Base-by-base conservation (phyloP, 2,329 filamentous ascomycete species). In the Cladosporium sp. region DNA sequence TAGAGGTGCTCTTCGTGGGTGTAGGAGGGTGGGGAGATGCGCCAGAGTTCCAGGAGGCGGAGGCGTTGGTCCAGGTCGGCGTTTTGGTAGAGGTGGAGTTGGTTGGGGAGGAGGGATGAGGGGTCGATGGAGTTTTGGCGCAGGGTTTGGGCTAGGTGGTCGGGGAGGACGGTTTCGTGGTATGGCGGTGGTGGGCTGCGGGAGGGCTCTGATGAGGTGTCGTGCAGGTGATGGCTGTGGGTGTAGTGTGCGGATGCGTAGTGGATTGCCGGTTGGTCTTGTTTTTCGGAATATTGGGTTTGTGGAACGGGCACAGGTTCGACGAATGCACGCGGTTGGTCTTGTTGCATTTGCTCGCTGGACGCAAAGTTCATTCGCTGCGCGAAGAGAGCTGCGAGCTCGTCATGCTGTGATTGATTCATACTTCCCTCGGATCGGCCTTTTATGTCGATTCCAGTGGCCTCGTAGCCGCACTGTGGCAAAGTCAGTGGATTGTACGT, bases 221-320 rank as follows among this genome's bases (percentile, higher is more conserved):
- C 72, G 16, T 70, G 68, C 54, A 84, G 64, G 65, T 94, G 88
- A 38, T 43, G 40, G 39, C 39, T 89, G 64, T 91, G 88, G 56
- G 85, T 85, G 67, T 95, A 95, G 67, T 95, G 89, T 62, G 88
- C 84, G 8, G 87, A 86, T 20, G 87, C 81, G 71, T 93, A 94
- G 55, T 79, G 75, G 55, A 88, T 84, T 18, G 76, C 71, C 48
- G 75, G 66, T 38, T 66, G 57, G 2, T 48, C 36, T 32, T 40
- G 45, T 32, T 48, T 48, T 15, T 48, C 36, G 27, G 45, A 40
- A 4, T 25, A 12, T 16, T 40, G 45, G 9, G 36, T 35, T 22
- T 29, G 35, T 15, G 45, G 27, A 11, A 46, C 22, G 15, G 43
- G 32, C n/a, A 35, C 32, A 4, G 32, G 19, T 16, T 50, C 39